Base-by-base conservation (phyloP, 164 flowering plant genomes). In the Buxus sempervirens region DNA sequence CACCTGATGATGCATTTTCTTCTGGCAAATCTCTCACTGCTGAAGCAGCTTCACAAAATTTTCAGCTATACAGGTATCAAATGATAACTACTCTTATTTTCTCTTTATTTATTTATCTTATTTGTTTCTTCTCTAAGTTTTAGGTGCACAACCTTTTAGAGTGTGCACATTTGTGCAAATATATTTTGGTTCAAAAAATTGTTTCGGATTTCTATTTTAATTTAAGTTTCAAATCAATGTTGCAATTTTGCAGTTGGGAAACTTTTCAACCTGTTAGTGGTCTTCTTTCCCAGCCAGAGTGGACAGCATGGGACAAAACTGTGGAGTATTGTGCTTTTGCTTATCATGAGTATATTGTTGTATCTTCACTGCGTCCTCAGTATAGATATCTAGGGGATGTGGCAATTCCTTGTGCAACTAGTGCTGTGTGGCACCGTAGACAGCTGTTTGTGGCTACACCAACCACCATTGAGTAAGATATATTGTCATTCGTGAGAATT, bases 291-390 rank as follows among this genome's bases (percentile, higher is more conserved):
- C 99, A 95, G 78, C 99, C 99, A 64, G 99, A 95, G 76, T 95
- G 98, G 98, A 82, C 98, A 75, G 98, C 96, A 67, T 95, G 99
- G 99, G 99, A 95, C 74, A 94, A 92, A 77, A 90, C 96, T 62
- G 98, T 95, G 73, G 98, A 95, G 73, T 95, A 95, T 76, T 95
- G 99, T 87, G 99, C 99, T 66, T 92, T 92, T 83, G 98, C 88
- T 27, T 95, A 95, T 76, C 97, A 85, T 54, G 88, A 86, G 27
- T 88, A 92, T 76, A 89, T 95, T 59, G 94, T 90, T 70, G 85
- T 95, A 73, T 89, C 98, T 67, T 88, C 99, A 19, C 76, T 95
- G 75, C 93, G 99, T 32, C 99, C 99, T 62, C 99, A 92, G 67
- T 95, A 82, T 80, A 82, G 99, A 76, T 95, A 90, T 81, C 80